Evolutionary conservation across 164 flowering plant genomes (phyloP), one percentile per base, ranked within the genome.

Genomic region (Magnolia sinica): DNA sequence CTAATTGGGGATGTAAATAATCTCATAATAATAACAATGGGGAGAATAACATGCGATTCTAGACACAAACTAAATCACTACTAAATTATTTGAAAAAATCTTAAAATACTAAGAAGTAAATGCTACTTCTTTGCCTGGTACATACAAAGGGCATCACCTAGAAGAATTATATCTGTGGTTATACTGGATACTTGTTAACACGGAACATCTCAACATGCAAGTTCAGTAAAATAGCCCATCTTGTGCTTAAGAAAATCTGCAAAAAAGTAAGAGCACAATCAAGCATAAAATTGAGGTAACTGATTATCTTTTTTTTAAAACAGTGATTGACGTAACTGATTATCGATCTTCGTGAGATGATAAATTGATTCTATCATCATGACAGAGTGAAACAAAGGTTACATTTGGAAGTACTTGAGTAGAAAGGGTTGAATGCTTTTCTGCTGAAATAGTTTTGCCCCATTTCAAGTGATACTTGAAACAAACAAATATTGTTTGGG

Each of bases 151-250:
- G 45, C 45, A 37, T 37, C 45, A 37, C 45, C 45, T 37, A 37
- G 45, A 37, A 37, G 45, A 37, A 37, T 37, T 37, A 37, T 37
- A 37, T 37, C 7, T 37, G 45, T 37, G 45, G 45, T 1, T 2
- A 37, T 37, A 37, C 45, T 37, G 97, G 97, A 94, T 96, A 94
- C 99, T 92, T 96, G 87, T 96, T 96, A 66, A 93, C 98, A n/a
- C 98, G 93, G 78, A 96, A 96, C 98, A 96, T 96, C 86, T 96
- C 99, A 18, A 88, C 97, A 64, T 96, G 98, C 86, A 94, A 85
- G 86, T 96, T 96, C 85, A 94, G 85, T 76, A 96, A 89, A 81
- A 96, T 94, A 59, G 99, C 98, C 99, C 99, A 96, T 81, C 99
- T 91, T 61, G 98, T 91, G 89, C 99, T 96, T 76, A 96, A 82